phyloP scores from a whole-genome alignment of 2,329 filamentous ascomycete genomes.

The Gremmenia infestans region DNA sequence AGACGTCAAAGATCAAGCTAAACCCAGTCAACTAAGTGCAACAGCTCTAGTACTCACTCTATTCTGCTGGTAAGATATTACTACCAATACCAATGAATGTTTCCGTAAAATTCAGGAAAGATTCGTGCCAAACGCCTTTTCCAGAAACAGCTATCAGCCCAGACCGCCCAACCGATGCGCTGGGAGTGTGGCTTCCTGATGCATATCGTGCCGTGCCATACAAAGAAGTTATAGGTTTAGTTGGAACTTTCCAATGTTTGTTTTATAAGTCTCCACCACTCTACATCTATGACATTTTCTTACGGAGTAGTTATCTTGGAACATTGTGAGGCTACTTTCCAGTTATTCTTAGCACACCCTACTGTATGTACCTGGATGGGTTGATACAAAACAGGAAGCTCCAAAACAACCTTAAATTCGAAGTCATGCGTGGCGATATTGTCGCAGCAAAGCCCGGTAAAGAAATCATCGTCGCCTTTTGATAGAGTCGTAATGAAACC shows the following conservation, averaged over 20 bases:
- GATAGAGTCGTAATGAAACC: conserved; percentile 5
- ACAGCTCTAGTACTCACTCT: neutral
- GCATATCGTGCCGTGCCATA: neutral
- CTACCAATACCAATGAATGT: neutral
- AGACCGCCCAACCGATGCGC: neutral
- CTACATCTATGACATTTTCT: neutral
- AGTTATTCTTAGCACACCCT: neutral
- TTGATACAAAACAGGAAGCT: neutral
- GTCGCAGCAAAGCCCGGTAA: neutral
- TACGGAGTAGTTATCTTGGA: neutral
- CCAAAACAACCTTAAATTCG: conserved; percentile 5
- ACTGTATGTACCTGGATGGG: neutral
- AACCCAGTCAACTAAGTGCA: neutral
- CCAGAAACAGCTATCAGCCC: too few relatives aligned
- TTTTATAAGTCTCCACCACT: neutral
- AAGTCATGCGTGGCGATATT: conserved; percentile 9
- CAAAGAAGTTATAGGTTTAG: neutral
- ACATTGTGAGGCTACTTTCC: neutral
- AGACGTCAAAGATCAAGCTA: neutral
- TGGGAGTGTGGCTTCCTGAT: neutral
- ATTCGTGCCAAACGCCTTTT: too few relatives aligned
- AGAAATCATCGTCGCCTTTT: neutral
- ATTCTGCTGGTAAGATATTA: neutral
- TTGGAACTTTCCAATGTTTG: neutral
- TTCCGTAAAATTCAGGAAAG: neutral